Conservation (phyloP, 768 basidiomycete species). For the Tylopilus cervinicoccineus region DNA sequence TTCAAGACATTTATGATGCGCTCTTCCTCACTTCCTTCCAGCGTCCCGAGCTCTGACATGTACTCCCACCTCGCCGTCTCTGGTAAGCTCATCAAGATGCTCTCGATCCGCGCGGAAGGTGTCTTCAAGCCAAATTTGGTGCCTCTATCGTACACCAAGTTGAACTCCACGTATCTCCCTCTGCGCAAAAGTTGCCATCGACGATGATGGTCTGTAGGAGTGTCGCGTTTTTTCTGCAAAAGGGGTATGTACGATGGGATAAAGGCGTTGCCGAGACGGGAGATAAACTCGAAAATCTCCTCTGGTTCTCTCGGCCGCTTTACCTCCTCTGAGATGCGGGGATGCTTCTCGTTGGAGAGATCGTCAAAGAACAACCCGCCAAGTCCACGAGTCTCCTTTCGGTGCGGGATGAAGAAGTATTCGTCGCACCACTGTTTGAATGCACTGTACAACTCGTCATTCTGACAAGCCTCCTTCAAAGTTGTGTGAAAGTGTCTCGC, state of each 20-base stretch:
- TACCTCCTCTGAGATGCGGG: constrained; percentile 46
- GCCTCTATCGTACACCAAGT: constrained; percentile 80
- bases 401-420: constrained; percentile 92
- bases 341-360: constrained; percentile 62
- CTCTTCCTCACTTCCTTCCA: constrained; percentile 63
- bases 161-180: constrained; percentile 95
- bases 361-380: constrained; percentile 99
- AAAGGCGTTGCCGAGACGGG: constrained; percentile 73
- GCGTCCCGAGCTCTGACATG: constrained; percentile 66
- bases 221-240: constrained; percentile 55
- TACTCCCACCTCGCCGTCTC: constrained; percentile 91
- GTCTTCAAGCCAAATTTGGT: constrained; percentile 85
- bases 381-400: constrained; percentile 80
- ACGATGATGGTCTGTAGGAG: constrained; percentile 62
- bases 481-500: constrained; percentile 82
- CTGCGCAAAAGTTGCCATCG: constrained; percentile 92
- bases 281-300: constrained; percentile 75
- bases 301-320: constrained; percentile 54
- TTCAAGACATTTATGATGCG: constrained; percentile 57
- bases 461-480: constrained; percentile 71
- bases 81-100: constrained; percentile 86
- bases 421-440: constrained; percentile 98
- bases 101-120: constrained; percentile 84
- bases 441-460: constrained; percentile 63
- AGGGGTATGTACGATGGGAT: constrained; percentile 90